These are phyloP conservation scores for Kluyveromyces marxianus DNA, from an alignment of 1,139 yeast species.

Conservation along the genomic window DNA sequence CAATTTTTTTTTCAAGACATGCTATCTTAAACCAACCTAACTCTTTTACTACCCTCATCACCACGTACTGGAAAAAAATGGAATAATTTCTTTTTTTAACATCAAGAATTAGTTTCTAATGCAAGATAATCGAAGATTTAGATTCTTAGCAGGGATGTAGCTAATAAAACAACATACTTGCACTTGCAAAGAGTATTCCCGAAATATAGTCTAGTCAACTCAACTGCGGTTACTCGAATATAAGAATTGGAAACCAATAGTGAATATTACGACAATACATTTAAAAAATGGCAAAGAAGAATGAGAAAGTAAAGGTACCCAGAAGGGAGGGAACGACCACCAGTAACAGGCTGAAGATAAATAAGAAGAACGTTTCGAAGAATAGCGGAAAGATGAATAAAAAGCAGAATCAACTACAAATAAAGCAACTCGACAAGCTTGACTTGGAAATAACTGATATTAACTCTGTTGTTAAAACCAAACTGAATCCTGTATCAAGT, in stretches of 20 bases:
- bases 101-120: too few relatives aligned
- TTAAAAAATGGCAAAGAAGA: neutral
- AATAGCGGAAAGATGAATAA: slow-evolving; percentile 14
- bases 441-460: slow-evolving; percentile 12
- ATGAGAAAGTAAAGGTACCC: neutral
- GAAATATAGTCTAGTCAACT: too few relatives aligned
- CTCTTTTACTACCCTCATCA: too few relatives aligned
- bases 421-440: slow-evolving; percentile 22
- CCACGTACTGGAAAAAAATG: too few relatives aligned
- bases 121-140: too few relatives aligned
- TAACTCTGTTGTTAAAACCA: slow-evolving; percentile 11
- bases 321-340: neutral
- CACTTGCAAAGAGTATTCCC: too few relatives aligned
- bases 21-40: neutral
- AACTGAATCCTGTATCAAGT: slow-evolving; percentile 33
- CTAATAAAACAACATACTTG: too few relatives aligned
- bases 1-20: neutral
- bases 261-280: too few relatives aligned
- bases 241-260: too few relatives aligned
- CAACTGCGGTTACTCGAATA: too few relatives aligned
- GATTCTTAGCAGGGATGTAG: too few relatives aligned
- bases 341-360: neutral
- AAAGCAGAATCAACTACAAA: slow-evolving; percentile 20
- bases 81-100: too few relatives aligned
- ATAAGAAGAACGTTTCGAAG: slow-evolving; percentile 1